Base-by-base conservation (phyloP, 2,329 filamentous ascomycete genomes). In the Cytospora leucostoma region DNA sequence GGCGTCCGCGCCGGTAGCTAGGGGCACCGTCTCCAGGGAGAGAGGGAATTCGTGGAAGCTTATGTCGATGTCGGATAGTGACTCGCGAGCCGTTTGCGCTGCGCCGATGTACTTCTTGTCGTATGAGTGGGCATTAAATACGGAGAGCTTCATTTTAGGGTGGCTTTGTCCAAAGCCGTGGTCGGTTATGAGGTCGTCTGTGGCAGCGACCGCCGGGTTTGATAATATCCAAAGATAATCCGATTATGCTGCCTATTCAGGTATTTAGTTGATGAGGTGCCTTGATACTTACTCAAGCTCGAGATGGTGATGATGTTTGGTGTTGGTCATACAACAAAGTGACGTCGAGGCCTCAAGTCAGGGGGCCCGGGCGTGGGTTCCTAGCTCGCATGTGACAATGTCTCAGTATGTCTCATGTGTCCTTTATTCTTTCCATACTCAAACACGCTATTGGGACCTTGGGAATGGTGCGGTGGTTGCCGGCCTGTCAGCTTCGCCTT, bases 61-160 rank as follows among this genome's bases (percentile, higher is more conserved):
- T 59, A 88, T 74, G 12, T 84, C 77, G 67, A 84, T 74, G 57
- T 56, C 35, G 40, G 61, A 38, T 11, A 76, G 71, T n/a, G 71
- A 67, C 33, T 72, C 69, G 61, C 70, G 72, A 49, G 73, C 67
- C 17, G 71, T 70, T 44, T 77, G 76, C 38, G 78, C 79, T 47
- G 76, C 74, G 47, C 77, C 74, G 49, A 89, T 76, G 72, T 80
- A 87, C 64, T 77, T 75, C 68, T 80, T 81, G 77, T 88, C 86
- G 74, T 88, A 88, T 56, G 84, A 77, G 74, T 89, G 88, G 61
- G 85, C 77, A 75, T 84, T 88, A 75, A 88, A 90, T 65, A 89
- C 79, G 67, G 84, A 81, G 71, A 89, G 76, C 73, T 84, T 84
- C 81, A 86, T 84, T 15, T 66, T 38, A 17, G 53, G 27, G 55